These are phyloP conservation scores for Floccularia luteovirens DNA, from an alignment of 768 basidiomycete species.

Conservation along the genomic window DNA sequence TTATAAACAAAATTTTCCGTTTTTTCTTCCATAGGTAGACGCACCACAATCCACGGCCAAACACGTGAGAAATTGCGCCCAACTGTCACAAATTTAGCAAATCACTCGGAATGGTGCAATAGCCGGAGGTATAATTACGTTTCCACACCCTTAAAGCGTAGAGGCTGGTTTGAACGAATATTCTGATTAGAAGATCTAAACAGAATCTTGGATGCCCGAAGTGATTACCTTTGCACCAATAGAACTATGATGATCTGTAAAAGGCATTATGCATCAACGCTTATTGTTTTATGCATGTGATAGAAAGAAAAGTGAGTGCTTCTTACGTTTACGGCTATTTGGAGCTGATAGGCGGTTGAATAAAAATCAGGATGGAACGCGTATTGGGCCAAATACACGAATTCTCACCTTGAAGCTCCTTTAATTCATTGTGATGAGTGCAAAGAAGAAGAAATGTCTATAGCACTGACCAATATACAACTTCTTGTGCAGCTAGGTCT, in stretches of 20 bases:
- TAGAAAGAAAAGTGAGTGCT: neutral
- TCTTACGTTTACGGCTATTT: constrained; percentile 14
- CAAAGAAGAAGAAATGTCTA: neutral
- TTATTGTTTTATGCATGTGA: constrained; percentile 1
- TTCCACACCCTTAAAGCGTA: constrained; percentile 21
- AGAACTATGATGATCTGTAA: constrained; percentile 16
- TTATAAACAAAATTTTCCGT: neutral
- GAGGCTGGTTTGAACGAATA: constrained; percentile 6
- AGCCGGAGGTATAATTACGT: constrained; percentile 11
- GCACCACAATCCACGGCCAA: constrained; percentile 12
- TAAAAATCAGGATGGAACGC: neutral
- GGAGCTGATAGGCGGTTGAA: constrained; percentile 10
- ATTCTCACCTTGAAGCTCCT: constrained; percentile 16
- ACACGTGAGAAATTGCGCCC: constrained; percentile 11
- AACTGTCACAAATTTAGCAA: constrained; percentile 6
- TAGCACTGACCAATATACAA: constrained; percentile 1
- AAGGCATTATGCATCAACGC: constrained; percentile 1
- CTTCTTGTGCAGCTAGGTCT: constrained; percentile 5
- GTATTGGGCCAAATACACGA: neutral
- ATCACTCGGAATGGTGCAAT: neutral
- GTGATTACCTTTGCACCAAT: constrained; percentile 16
- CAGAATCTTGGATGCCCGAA: neutral
- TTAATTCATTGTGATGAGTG: neutral
- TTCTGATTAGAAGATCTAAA: neutral
- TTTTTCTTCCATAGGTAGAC: neutral